phyloP scores from a whole-genome alignment of 495 filamentous ascomycete species.

The Neohortaea acidophila region DNA sequence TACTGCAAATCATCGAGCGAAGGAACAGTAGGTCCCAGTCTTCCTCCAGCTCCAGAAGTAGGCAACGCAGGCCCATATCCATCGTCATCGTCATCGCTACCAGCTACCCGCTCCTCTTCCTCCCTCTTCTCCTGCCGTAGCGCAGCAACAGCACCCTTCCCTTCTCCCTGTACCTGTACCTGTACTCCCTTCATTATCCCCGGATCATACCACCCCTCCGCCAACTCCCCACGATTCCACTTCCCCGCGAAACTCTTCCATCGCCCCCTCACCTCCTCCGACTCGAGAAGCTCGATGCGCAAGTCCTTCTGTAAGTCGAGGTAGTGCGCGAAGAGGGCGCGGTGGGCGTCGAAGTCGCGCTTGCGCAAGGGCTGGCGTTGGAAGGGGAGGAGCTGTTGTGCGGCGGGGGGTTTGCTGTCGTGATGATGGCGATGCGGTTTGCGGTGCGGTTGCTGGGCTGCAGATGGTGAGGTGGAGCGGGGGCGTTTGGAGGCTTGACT shows the following conservation, averaged over 20 bases:
- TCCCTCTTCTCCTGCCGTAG: neutral
- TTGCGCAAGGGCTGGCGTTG: constrained; percentile 48
- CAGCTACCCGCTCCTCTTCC: constrained; percentile 2
- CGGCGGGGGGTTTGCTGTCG: neutral
- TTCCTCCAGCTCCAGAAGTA: constrained; percentile 15
- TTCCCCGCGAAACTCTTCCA: constrained; percentile 89
- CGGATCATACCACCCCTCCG: constrained; percentile 88
- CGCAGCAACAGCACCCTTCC: constrained; percentile 1
- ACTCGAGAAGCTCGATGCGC: constrained; percentile 45
- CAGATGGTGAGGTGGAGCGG: no score
- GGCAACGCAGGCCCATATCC: constrained; percentile 59
- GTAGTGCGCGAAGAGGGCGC: constrained; percentile 68
- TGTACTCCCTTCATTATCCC: constrained; percentile 20
- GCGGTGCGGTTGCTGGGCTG: no score
- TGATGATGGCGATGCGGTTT: constrained; percentile 9
- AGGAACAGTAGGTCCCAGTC: constrained; percentile 59
- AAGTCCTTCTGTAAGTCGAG: constrained; percentile 78
- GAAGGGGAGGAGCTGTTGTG: constrained; percentile 41
- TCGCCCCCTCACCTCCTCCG: constrained; percentile 58
- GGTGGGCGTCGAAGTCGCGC: constrained; percentile 45
- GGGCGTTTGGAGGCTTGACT: no score
- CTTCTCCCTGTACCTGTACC: no score
- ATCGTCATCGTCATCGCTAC: constrained; percentile 43
- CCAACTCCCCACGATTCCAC: constrained; percentile 91
- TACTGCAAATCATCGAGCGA: constrained; percentile 57